Conservation (phyloP, 163 green algal genomes). For the Volvox carteri region DNA sequence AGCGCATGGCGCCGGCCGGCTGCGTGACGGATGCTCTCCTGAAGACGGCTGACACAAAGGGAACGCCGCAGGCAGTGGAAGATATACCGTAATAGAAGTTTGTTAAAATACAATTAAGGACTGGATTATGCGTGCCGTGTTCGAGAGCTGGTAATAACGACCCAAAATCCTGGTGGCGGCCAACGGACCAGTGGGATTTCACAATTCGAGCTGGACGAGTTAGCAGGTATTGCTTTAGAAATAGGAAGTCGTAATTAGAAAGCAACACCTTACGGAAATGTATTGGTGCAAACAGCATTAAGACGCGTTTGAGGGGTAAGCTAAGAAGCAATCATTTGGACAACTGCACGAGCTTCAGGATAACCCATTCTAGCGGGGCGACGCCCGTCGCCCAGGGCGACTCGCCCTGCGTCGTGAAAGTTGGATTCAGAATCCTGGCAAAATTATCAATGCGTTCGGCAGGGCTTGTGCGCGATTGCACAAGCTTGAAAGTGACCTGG, state of each 20-base stretch:
- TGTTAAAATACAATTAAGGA: neutral
- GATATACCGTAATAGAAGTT: neutral
- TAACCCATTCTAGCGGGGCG: no score
- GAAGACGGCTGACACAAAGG: neutral
- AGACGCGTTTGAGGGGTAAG: no score
- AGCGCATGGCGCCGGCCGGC: neutral
- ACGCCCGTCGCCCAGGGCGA: no score
- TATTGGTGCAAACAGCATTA: no score
- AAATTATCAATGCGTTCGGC: no score
- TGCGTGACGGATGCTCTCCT: neutral
- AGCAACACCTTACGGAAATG: neutral
- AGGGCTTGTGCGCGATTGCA: no score
- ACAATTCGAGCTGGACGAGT: neutral
- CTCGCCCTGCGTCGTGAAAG: no score
- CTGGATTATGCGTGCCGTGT: neutral
- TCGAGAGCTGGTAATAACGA: neutral
- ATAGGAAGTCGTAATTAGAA: neutral
- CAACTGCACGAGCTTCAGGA: no score
- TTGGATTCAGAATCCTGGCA: no score
- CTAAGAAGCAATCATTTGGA: no score
- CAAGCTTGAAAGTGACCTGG: no score
- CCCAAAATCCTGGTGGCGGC: conserved; percentile 6
- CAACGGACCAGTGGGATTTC: neutral
- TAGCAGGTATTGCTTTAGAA: neutral
- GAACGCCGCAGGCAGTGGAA: neutral